A percentile compares a stretch with the other conserved stretches of the same genome.
phyloP scores from a whole-genome alignment of 305 asterid species.

The Withania somnifera region DNA sequence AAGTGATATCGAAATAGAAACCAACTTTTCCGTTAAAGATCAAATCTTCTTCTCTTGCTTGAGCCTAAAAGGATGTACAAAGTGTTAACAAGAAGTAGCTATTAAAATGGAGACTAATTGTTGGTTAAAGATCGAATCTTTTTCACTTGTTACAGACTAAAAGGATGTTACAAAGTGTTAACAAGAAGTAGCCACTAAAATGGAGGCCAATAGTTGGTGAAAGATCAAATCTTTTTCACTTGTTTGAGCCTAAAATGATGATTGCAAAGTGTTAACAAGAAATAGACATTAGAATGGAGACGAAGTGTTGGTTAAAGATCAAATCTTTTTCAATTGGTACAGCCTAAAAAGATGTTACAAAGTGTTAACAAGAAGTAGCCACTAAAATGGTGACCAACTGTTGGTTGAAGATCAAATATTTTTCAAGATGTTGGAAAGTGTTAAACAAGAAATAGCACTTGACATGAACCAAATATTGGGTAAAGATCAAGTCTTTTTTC shows the following conservation, averaged over 20 bases:
- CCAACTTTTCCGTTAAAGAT: neutral
- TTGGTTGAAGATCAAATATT: neutral
- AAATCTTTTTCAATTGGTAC: neutral
- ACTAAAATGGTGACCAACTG: neutral
- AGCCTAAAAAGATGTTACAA: neutral
- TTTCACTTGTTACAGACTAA: neutral
- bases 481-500: neutral
- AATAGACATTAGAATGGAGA: neutral
- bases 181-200: constrained; percentile 12
- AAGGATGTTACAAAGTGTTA: neutral
- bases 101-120: neutral
- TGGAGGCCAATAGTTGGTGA: neutral
- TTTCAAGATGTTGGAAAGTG: constrained; percentile 26
- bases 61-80: constrained; percentile 42
- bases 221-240: neutral
- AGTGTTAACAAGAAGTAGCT: constrained; percentile 18
- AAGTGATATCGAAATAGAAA: neutral
- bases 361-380: neutral
- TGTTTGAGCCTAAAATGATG: constrained; percentile 34
- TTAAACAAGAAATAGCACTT: constrained; percentile 24
- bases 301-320: neutral
- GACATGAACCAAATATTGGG: neutral
- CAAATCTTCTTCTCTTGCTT: neutral
- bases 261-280: constrained; percentile 29
- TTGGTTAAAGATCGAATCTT: neutral